Conservation (phyloP, 2,329 filamentous ascomycete genomes). For the Fusarium nygamai region DNA sequence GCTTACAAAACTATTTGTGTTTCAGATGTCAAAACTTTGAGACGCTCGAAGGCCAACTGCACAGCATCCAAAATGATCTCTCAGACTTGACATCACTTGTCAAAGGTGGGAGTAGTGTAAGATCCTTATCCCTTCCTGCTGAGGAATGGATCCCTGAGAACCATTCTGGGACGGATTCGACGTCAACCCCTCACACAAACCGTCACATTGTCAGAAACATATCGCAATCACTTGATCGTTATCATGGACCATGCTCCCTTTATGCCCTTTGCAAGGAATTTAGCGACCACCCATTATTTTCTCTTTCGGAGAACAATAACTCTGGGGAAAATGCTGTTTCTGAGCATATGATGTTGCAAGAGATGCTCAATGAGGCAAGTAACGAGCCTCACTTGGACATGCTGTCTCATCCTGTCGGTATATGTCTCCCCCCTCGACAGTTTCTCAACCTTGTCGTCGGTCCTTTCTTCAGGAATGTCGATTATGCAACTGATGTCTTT, state of each 20-base stretch:
- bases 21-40: constrained; percentile 44
- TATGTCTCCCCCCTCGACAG: constrained; percentile 39
- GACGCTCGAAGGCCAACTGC: constrained; percentile 41
- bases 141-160: constrained; percentile 19
- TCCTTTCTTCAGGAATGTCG: constrained; percentile 38
- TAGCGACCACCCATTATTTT: constrained; percentile 33
- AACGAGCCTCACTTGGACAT: constrained; percentile 38
- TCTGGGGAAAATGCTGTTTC: background rate
- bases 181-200: constrained; percentile 9
- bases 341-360: constrained; percentile 26
- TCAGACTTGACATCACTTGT: constrained; percentile 42
- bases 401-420: constrained; percentile 16
- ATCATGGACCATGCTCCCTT: constrained; percentile 41
- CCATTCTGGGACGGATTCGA: background rate
- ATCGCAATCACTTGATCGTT: constrained; percentile 33
- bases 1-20: constrained; percentile 28
- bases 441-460: constrained; percentile 40
- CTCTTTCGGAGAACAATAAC: background rate
- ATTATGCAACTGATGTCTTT: constrained; percentile 42
- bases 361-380: constrained; percentile 36
- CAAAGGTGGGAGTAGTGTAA: constrained; percentile 25
- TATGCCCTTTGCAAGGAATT: constrained; percentile 41
- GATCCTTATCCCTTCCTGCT: constrained; percentile 7
- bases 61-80: constrained; percentile 42
- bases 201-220: constrained; percentile 36